A percentile compares a stretch with the other conserved stretches of the same genome.
Conservation (phyloP, 345 rosid genomes). For the Arabidopsis suecica region DNA sequence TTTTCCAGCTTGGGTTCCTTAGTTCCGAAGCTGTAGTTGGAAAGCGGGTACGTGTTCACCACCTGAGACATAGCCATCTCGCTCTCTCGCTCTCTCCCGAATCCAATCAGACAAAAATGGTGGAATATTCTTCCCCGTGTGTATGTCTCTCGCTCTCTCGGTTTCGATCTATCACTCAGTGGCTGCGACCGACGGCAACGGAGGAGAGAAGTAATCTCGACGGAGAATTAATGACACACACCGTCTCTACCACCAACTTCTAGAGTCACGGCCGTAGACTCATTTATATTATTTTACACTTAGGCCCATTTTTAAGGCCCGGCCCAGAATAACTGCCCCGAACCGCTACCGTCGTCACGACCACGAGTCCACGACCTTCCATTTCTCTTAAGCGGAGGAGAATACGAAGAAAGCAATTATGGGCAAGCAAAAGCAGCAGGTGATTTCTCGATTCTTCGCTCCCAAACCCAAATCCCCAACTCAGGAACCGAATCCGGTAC, state of each 20-base stretch:
- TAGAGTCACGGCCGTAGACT: constrained; percentile 1
- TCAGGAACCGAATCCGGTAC: constrained; percentile 33
- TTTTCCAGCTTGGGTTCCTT: constrained; percentile 97
- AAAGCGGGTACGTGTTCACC: constrained; percentile 88
- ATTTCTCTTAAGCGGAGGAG: background rate
- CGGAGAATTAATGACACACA: constrained; percentile 4
- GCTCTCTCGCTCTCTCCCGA: constrained; percentile 17
- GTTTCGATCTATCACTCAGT: background rate
- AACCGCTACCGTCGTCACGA: background rate
- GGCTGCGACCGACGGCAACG: constrained; percentile 29
- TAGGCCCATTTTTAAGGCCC: background rate
- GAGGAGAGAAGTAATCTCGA: constrained; percentile 5
- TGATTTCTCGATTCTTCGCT: constrained; percentile 86
- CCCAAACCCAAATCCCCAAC: constrained; percentile 64
- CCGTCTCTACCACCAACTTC: constrained; percentile 10
- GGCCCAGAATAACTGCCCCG: background rate
- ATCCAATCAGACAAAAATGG: background rate
- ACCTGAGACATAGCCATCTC: constrained; percentile 78
- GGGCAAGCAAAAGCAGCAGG: constrained; percentile 87
- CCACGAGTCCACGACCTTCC: constrained; percentile 34
- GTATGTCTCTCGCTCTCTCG: background rate
- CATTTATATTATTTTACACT: background rate
- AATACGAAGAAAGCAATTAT: constrained; percentile 37
- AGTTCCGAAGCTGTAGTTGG: constrained; percentile 95
- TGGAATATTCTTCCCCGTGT: background rate